Conservation (phyloP, 768 basidiomycete species). For the Mycena haematopus region DNA sequence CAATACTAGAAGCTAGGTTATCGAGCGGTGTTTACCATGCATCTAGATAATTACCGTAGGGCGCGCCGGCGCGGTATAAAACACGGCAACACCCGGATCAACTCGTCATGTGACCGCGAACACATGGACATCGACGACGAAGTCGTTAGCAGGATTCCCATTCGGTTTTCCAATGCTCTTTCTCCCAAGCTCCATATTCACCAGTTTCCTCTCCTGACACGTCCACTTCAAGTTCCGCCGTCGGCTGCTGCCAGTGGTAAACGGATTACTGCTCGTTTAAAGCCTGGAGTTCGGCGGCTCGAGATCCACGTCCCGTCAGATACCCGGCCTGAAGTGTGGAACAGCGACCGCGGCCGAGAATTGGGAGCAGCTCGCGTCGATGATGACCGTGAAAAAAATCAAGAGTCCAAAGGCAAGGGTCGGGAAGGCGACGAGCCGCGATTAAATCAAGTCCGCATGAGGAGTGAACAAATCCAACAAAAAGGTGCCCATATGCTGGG, state of each 20-base stretch:
- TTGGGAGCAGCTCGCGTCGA: constrained; percentile 70
- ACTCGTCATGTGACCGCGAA: constrained; percentile 5
- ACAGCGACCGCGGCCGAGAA: constrained; percentile 68
- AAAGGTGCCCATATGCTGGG: constrained; percentile 78
- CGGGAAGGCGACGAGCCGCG: constrained; percentile 64
- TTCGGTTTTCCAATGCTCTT: constrained; percentile 71
- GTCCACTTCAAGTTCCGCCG: constrained; percentile 79
- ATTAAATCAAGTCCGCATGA: constrained; percentile 71
- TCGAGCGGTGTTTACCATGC: no score
- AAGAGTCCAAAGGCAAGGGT: constrained; percentile 49
- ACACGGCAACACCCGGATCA: not conserved
- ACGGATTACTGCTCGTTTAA: constrained; percentile 75
- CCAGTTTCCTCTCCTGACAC: constrained; percentile 79
- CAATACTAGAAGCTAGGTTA: no score
- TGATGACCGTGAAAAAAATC: constrained; percentile 82
- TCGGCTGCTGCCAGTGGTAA: constrained; percentile 77
- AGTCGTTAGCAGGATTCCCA: constrained; percentile 70
- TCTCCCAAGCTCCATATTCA: constrained; percentile 74
- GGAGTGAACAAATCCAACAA: constrained; percentile 73
- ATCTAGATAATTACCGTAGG: no score
- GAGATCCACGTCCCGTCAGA: constrained; percentile 88
- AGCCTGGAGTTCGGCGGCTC: constrained; percentile 63
- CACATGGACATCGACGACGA: constrained; percentile 54
- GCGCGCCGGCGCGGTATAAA: no score
- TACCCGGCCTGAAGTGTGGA: constrained; percentile 82